phyloP scores from a whole-genome alignment of 139 green algal species.

The Closterium sp. region DNA sequence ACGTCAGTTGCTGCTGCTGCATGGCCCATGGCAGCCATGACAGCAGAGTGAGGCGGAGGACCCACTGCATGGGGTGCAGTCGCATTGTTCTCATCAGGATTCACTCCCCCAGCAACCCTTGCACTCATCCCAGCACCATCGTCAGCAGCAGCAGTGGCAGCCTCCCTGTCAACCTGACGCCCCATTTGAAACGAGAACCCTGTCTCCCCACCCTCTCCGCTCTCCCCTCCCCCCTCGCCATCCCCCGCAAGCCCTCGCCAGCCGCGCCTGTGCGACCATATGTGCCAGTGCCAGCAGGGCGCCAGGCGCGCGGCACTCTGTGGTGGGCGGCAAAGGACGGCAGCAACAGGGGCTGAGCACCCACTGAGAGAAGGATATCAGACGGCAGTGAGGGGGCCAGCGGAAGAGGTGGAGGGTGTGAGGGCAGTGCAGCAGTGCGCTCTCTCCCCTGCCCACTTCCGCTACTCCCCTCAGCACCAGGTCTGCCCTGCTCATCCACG shows the following conservation, averaged over 20 bases:
- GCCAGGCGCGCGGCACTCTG: neutral
- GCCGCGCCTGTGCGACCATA: neutral
- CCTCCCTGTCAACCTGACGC: too few relatives aligned
- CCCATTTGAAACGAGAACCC: neutral
- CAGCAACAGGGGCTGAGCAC: neutral
- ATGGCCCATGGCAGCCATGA: too few relatives aligned
- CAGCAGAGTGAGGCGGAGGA: too few relatives aligned
- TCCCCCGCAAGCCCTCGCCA: neutral
- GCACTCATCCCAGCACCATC: too few relatives aligned
- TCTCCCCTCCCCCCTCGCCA: neutral
- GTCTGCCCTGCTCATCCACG: neutral
- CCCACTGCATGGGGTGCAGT: too few relatives aligned
- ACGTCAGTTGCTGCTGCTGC: neutral
- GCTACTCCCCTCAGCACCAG: neutral
- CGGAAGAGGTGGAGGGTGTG: too few relatives aligned
- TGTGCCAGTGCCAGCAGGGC: neutral
- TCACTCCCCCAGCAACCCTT: too few relatives aligned
- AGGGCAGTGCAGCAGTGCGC: too few relatives aligned
- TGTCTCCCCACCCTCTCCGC: neutral
- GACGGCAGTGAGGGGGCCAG: neutral
- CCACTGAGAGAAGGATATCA: neutral
- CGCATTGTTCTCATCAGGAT: too few relatives aligned
- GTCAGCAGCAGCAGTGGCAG: too few relatives aligned
- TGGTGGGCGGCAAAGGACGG: neutral
- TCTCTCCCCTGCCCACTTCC: too few relatives aligned